phyloP scores from a whole-genome alignment of 2,329 filamentous ascomycete species.

The Phyllosticta citrichinensis region DNA sequence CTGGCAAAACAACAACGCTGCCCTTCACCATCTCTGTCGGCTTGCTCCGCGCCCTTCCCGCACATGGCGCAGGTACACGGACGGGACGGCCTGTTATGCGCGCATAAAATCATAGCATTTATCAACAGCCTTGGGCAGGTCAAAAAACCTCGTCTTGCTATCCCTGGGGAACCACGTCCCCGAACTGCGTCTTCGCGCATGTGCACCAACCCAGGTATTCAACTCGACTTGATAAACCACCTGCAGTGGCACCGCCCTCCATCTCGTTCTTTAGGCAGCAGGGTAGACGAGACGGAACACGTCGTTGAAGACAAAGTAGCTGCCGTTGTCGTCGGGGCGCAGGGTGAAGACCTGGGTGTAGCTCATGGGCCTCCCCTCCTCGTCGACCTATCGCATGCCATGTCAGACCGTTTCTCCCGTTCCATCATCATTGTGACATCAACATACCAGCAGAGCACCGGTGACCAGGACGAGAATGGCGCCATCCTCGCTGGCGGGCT shows the following conservation, averaged over 20 bases:
- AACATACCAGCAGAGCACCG: slow-evolving; percentile 66
- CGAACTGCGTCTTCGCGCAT: background rate
- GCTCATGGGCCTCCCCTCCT: slow-evolving; percentile 76
- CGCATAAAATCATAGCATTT: background rate
- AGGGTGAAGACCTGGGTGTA: slow-evolving; percentile 89
- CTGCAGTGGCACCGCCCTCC: background rate
- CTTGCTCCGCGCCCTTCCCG: background rate
- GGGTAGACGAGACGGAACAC: slow-evolving; percentile 81
- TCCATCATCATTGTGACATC: background rate
- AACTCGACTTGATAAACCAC: background rate
- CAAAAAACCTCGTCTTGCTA: background rate
- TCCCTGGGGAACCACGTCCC: background rate
- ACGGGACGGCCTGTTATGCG: background rate
- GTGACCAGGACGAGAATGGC: slow-evolving; percentile 82
- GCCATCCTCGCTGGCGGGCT: slow-evolving; percentile 58
- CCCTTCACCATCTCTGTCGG: background rate
- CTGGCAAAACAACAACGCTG: no score
- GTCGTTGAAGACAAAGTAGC: slow-evolving; percentile 88
- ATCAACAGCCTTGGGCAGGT: background rate
- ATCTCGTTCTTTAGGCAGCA: slow-evolving; percentile 9
- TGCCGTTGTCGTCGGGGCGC: slow-evolving; percentile 52
- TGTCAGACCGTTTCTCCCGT: slow-evolving; percentile 1
- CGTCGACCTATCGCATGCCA: slow-evolving; percentile 56
- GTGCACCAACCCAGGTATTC: background rate
- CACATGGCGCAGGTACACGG: background rate